phyloP scores from a whole-genome alignment of 176 grass and related monocot species.

The Cenchrus purpureus region DNA sequence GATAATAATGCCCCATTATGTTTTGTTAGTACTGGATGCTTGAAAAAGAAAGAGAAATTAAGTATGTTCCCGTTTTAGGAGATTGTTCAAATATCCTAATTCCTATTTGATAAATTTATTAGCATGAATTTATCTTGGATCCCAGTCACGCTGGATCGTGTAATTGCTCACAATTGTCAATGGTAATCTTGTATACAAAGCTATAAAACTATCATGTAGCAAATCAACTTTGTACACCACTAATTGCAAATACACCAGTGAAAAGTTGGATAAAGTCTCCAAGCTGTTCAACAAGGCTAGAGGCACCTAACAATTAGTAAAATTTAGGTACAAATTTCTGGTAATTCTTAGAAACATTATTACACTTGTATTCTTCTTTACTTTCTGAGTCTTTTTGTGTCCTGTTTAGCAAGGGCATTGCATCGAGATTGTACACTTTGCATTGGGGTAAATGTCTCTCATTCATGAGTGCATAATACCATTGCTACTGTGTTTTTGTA shows the following conservation, averaged over 20 bases:
- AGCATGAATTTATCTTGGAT: neutral
- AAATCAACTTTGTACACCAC: neutral
- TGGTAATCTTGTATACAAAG: neutral
- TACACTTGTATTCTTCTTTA: neutral
- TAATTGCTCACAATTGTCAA: neutral
- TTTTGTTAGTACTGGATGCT: neutral
- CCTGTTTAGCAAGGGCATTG: neutral
- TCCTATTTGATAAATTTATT: neutral
- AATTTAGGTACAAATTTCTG: neutral
- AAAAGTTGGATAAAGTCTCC: neutral
- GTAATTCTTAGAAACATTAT: neutral
- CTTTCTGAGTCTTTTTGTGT: neutral
- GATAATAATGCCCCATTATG: neutral
- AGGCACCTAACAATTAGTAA: neutral
- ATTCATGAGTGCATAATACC: neutral
- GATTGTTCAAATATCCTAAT: too few relatives aligned
- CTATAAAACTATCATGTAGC: neutral
- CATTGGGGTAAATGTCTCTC: neutral
- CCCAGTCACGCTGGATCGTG: neutral
- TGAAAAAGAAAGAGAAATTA: neutral
- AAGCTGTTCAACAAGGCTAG: neutral
- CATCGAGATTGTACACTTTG: conserved; percentile 13
- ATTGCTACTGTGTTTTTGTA: neutral
- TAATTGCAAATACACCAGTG: neutral
- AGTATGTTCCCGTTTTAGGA: neutral